Base-by-base conservation (phyloP, 2,329 filamentous ascomycete genomes). In the Cladosporium halotolerans region DNA sequence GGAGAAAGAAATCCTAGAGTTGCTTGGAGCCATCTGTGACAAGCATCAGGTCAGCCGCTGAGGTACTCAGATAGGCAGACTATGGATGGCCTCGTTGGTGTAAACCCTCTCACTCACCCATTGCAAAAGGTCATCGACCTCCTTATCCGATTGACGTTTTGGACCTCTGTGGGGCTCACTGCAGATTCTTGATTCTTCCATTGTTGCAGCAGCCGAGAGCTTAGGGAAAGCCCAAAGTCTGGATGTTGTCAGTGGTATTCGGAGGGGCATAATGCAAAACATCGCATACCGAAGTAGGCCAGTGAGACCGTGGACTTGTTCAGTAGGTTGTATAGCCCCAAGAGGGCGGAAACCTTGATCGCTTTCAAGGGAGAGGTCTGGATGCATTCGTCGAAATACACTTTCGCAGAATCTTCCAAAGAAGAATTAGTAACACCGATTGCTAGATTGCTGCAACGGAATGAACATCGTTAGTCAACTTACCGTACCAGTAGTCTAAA, bases 21-120 rank as follows among this genome's bases (percentile, higher is more conserved):
- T 9, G 48, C 48, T 36, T 32, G 48, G n/a, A 51, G 48, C 48
- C 48, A 51, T 32, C 48, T 51, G 16, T 14, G n/a, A 14, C 16
- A 4, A 39, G 40, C 6, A 4, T 36, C 13, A 1, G 1, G 18
- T 49, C 4, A 49, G 36, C 2, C 2, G 7, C 14, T 32, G 9
- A 32, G 2, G 5, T 19, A 4, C 2, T n/a, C 8, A 32, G 4
- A 3, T 28, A 28, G 6, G 19, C 6, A 23, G 23, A 7, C 23
- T 5, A 28, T 28, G 23, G 4, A 28, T 28, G 23, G 23, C 23
- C 23, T 8, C n/a, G 9, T 4, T 33, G 38, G n/a, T 4, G 13
- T 16, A 11, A 2, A 18, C 3, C 1, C 13, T 9, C 2, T 23
- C 8, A 42, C 40, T 28, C 14, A 51, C 48, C 31, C 48, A 6